Evolutionary conservation across 768 basidiomycete species (phyloP).

Genomic region (Russula lepida): DNA sequence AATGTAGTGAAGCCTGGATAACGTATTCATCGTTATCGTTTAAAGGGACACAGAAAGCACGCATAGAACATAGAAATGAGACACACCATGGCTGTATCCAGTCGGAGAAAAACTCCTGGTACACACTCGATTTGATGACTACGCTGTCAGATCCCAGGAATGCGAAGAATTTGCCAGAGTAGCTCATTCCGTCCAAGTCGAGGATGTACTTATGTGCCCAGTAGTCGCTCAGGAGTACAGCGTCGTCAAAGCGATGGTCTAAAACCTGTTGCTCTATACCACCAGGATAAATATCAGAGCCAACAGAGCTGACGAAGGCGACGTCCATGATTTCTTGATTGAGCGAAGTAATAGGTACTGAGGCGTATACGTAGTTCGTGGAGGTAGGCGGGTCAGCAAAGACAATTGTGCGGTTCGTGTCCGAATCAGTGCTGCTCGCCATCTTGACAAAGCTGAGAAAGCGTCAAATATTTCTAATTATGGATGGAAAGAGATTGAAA

Average conservation of each 20-base stretch:
- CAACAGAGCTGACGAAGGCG: slow-evolving; percentile 74
- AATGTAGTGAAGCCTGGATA: slow-evolving; percentile 82
- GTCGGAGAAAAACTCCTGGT: slow-evolving; percentile 82
- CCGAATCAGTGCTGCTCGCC: slow-evolving; percentile 51
- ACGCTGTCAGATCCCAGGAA: slow-evolving; percentile 83
- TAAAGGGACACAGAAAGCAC: not conserved
- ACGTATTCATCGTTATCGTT: not conserved
- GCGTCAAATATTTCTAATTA: slow-evolving; percentile 9
- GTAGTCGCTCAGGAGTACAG: slow-evolving; percentile 74
- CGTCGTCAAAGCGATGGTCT: slow-evolving; percentile 60
- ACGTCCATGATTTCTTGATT: slow-evolving; percentile 82
- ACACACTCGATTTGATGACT: slow-evolving; percentile 84
- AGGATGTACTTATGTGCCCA: slow-evolving; percentile 90
- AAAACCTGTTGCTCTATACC: slow-evolving; percentile 57
- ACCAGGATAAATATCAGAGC: slow-evolving; percentile 63
- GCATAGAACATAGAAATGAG: not conserved
- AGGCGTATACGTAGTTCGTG: slow-evolving; percentile 48
- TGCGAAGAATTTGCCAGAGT: slow-evolving; percentile 82
- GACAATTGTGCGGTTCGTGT: slow-evolving; percentile 51
- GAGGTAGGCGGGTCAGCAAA: slow-evolving; percentile 60
- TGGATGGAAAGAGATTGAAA: slow-evolving; percentile 16
- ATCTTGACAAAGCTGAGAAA: slow-evolving; percentile 59
- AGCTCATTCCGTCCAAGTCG: slow-evolving; percentile 93
- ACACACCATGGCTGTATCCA: slow-evolving; percentile 87
- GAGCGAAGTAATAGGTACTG: slow-evolving; percentile 49